Conservation (phyloP, 2,329 filamentous ascomycete species). For the Teratosphaeria gauchensis region DNA sequence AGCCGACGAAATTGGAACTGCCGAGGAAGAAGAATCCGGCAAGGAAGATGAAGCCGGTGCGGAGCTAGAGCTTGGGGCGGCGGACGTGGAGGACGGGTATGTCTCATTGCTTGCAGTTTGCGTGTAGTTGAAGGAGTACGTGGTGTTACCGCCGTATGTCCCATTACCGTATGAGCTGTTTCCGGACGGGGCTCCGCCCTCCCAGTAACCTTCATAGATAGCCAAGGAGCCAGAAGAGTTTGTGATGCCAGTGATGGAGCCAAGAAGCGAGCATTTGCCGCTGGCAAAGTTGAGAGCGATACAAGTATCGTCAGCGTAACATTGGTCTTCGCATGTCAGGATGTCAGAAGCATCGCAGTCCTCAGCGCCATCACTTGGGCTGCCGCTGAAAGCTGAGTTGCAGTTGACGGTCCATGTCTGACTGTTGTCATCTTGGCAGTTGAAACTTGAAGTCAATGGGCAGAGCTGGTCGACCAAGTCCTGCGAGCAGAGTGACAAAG, state of each 20-base stretch:
- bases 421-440: constrained; percentile 1
- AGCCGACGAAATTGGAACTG: no score
- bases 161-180: not conserved
- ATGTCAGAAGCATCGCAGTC: no score
- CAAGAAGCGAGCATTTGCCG: not conserved
- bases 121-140: no score
- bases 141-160: no score
- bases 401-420: constrained; percentile 4
- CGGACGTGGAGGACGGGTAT: no score
- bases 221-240: constrained; percentile 2
- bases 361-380: not conserved
- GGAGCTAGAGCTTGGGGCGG: no score
- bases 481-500: not conserved
- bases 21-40: no score
- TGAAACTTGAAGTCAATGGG: not conserved
- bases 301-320: constrained; percentile 1
- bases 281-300: constrained; percentile 4
- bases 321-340: constrained; percentile 2
- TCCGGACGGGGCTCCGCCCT: not conserved
- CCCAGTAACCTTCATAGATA: constrained; percentile 3
- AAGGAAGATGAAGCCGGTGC: no score
- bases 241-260: constrained; percentile 1
- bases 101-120: no score
- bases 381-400: constrained; percentile 2
- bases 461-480: not conserved